Base-by-base conservation (phyloP, 371 early-diverging fungal genomes). In the Lichtheimia ramosa region DNA sequence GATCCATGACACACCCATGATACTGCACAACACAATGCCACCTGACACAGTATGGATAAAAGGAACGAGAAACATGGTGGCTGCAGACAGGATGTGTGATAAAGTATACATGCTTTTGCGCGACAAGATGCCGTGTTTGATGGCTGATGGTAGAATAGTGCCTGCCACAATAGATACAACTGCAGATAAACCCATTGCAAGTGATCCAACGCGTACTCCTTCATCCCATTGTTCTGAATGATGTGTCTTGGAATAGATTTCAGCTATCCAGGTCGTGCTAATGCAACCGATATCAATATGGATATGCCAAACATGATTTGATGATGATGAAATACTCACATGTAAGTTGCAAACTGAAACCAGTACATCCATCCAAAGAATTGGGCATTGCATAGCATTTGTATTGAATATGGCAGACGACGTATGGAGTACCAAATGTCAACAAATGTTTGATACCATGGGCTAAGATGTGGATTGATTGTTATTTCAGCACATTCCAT, bases 331-430 rank as follows among this genome's bases (percentile, higher is more conserved):
- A 16, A 0, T n/a, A 46, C 21, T n/a, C 18, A 46, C 46, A 21
- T 14, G 46, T n/a, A n/a, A 16, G 46, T 46, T 3, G 8, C 21
- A 3, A 46, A 46, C 2, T 91, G 90, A 65, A 93, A 93, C 89
- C 91, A 90, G 5, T 88, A 91, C 82, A 91, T 80, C 92, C 92
- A 93, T 10, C 85, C 85, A 72, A 86, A 89, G 58, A 93, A 87
- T 51, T 92, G 92, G 0, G 85, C 83, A 52, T 87, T 84, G 64
- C 91, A 91, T 5, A 93, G 71, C 40, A 71, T 65, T 49, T 86
- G 85, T 1, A 92, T 70, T 3, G 87, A 77, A 2, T 42, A 62
- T 1, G 91, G 90, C 15, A 91, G 63, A 15, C 63, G 63, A 39
- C 82, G 66, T 46, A 85, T 72, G 2, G 83, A 82, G 40, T 64